Base-by-base conservation (phyloP, 2,329 filamentous ascomycete genomes). In the Coniochaeta prunicola region DNA sequence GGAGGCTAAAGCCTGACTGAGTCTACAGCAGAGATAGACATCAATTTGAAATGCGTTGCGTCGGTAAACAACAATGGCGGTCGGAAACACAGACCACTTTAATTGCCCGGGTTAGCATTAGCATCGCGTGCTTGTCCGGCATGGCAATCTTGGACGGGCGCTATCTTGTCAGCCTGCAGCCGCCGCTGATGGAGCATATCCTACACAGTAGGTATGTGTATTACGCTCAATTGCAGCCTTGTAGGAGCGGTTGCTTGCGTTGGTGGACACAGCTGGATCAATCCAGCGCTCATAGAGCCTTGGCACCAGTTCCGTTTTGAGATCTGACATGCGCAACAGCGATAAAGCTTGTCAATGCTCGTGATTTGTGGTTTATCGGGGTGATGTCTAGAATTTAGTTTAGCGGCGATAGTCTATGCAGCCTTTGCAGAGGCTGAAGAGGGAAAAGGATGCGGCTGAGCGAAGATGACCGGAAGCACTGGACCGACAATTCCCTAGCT, bases 241-340 rank as follows among this genome's bases (percentile, higher is more conserved):
- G 7, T 42, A 50, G 24, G 15, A 28, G n/a, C 30, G 10, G 24
- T 21, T 15, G 40, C 10, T n/a, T n/a, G n/a, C n/a, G 33, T 10
- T 2, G 12, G n/a, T 24, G n/a, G 40, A 19, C 40, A 10, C 40
- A 45, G 40, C 40, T 45, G 40, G 24, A 45, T 12, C 40, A 24
- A 19, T 45, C 40, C 40, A 45, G 40, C 40, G 40, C 42, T 60
- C 59, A 24, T 34, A 33, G 55, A 57, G 56, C 6, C 21, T 33
- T 36, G 57, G 54, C 40, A 54, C 48, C 30, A 15, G 13, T 19
- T n/a, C 40, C 38, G 15, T 12, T 17, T 48, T 24, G 24, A 34
- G 17, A 28, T 13, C 12, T 54, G 26, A 54, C 24, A 48, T 42
- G 42, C 42, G 38, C 53, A n/a, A n/a, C n/a, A 34, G 54, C 38